Percentiles rank a stretch among this genome's conserved stretches.
phyloP scores from a whole-genome alignment of 352 stramenopile species.

The Globisporangium iwayamae region DNA sequence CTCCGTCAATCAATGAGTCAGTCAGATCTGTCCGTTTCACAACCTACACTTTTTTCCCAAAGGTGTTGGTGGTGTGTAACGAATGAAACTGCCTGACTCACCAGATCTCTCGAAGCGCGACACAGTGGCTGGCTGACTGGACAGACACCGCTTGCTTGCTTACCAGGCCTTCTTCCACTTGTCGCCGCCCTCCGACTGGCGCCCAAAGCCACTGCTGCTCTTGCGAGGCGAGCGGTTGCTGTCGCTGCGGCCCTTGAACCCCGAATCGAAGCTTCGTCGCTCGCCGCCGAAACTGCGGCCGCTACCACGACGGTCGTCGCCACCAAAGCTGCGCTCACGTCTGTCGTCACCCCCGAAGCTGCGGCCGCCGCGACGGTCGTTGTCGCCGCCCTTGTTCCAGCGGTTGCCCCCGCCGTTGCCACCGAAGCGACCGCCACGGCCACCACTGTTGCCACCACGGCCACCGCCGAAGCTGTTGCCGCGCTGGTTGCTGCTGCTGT shows the following conservation, averaged over 20 bases:
- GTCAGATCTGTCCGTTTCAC: not conserved
- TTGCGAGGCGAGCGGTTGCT: constrained; percentile 19
- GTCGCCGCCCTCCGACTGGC: constrained; percentile 33
- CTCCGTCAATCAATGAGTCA: not conserved
- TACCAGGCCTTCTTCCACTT: constrained; percentile 29
- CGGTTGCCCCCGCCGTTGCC: constrained; percentile 24
- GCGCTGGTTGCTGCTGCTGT: constrained; percentile 19
- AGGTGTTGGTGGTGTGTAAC: not conserved
- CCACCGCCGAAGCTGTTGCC: constrained; percentile 23
- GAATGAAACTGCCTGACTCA: constrained; percentile 1
- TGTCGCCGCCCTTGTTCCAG: constrained; percentile 25
- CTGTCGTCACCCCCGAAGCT: constrained; percentile 19
- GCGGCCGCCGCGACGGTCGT: constrained; percentile 25
- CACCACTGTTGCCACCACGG: constrained; percentile 23
- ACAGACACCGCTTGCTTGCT: not conserved
- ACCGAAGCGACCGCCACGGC: constrained; percentile 24
- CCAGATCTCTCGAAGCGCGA: not conserved
- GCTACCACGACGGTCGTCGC: too few species aligned
- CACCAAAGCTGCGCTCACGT: constrained; percentile 20
- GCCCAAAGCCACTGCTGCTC: constrained; percentile 26
- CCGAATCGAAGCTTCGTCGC: constrained; percentile 37
- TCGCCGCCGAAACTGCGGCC: not conserved
- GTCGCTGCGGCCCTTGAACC: constrained; percentile 32
- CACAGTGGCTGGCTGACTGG: not conserved
- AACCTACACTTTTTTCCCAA: constrained; percentile 9